A percentile compares a stretch with the other conserved stretches of the same genome.
Conservation (phyloP, 2,329 filamentous ascomycete genomes). For the Monosporascus sp. region DNA sequence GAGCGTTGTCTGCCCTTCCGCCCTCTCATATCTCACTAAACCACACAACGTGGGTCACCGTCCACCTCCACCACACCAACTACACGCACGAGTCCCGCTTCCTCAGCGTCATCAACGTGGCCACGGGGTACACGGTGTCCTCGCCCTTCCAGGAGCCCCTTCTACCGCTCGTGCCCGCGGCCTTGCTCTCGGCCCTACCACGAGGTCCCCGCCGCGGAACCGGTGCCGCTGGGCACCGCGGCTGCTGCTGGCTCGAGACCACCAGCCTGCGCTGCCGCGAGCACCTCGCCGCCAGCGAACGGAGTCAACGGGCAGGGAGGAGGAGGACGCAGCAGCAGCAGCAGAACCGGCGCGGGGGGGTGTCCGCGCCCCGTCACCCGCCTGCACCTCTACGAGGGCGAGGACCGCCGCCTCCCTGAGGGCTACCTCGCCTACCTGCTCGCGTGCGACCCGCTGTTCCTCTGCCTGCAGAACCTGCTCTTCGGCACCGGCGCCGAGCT, state of each 20-base stretch:
- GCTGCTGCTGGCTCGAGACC: constrained; percentile 9
- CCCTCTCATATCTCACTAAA: background rate
- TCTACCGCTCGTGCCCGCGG: background rate
- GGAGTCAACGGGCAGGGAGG: too few species aligned
- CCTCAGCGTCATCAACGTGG: constrained; percentile 9
- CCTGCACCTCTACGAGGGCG: constrained; percentile 9
- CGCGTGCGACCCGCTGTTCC: background rate
- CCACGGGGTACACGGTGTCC: constrained; percentile 12
- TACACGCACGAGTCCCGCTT: constrained; percentile 12
- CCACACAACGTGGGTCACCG: constrained; percentile 9
- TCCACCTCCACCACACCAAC: constrained; percentile 13
- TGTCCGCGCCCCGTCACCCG: constrained; percentile 6
- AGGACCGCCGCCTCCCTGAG: background rate
- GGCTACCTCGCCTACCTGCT: constrained; percentile 5
- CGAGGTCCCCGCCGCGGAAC: background rate
- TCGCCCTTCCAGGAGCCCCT: constrained; percentile 13
- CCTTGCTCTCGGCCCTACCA: constrained; percentile 4
- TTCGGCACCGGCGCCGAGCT: constrained; percentile 14
- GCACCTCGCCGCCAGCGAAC: background rate
- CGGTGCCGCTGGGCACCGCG: constrained; percentile 9
- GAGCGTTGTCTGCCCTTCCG: background rate
- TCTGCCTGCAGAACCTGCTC: constrained; percentile 1
- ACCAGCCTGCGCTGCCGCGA: background rate
- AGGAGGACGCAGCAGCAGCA: too few species aligned
- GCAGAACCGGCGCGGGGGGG: too few species aligned